Evolutionary conservation across 495 filamentous ascomycete species (phyloP).

Genomic region (Cercophora newfieldiana): DNA sequence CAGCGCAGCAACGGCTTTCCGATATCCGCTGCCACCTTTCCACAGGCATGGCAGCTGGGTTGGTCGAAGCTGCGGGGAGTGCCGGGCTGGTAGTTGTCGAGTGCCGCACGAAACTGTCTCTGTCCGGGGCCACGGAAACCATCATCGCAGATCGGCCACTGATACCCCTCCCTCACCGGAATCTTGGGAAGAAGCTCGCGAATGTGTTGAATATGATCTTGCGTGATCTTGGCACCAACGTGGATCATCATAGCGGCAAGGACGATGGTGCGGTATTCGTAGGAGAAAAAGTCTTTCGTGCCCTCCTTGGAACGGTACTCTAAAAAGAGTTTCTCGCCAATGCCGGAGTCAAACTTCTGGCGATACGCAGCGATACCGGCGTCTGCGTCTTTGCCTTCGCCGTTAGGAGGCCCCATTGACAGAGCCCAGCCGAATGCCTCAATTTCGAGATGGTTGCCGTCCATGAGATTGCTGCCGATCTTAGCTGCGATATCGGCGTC

Average conservation of each 20-base stretch:
- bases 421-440: neutral
- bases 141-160: neutral
- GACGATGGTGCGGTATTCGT: slow-evolving; percentile 21
- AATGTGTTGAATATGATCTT: slow-evolving; percentile 19
- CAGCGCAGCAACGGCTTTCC: slow-evolving; percentile 13
- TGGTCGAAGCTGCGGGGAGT: slow-evolving; percentile 19
- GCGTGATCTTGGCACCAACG: slow-evolving; percentile 20
- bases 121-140: slow-evolving; percentile 24
- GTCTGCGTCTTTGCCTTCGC: neutral
- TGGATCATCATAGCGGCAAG: slow-evolving; percentile 23
- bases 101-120: slow-evolving; percentile 24
- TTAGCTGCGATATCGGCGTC: neutral
- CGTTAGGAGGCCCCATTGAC: too few relatives aligned
- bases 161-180: slow-evolving; percentile 10
- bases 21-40: slow-evolving; percentile 12
- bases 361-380: neutral
- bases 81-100: slow-evolving; percentile 19
- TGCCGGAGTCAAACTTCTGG: neutral
- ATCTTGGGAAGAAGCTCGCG: slow-evolving; percentile 8
- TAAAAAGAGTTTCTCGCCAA: neutral
- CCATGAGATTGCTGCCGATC: neutral
- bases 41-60: slow-evolving; percentile 21
- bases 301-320: neutral
- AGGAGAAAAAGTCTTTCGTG: neutral
- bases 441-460: neutral